phyloP scores from a whole-genome alignment of 192 early-diverging fungal species.

The Radiomyces spectabilis region DNA sequence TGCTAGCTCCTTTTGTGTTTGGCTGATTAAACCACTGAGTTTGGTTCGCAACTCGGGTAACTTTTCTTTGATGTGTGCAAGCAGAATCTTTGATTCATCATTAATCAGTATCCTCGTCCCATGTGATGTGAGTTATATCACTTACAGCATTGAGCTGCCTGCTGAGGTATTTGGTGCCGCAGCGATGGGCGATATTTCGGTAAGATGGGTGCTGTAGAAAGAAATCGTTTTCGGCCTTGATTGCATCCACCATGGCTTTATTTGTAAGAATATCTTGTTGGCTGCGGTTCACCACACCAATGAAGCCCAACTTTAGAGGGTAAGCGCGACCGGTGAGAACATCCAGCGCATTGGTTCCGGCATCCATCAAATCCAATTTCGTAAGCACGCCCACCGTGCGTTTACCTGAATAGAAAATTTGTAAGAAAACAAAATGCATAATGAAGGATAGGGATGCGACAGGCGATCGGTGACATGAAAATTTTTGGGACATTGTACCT shows the following conservation, averaged over 20 bases:
- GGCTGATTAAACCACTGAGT: constrained; percentile 67
- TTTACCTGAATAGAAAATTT: constrained; percentile 22
- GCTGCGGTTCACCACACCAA: constrained; percentile 77
- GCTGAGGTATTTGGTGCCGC: constrained; percentile 63
- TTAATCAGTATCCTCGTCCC: too few relatives aligned
- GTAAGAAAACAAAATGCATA: not conserved
- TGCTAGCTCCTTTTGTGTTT: constrained; percentile 66
- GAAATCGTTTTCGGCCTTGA: constrained; percentile 58
- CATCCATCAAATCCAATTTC: constrained; percentile 83
- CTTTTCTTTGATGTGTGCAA: constrained; percentile 75
- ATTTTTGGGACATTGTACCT: constrained; percentile 23
- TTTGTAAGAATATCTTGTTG: constrained; percentile 69
- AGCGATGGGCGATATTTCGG: constrained; percentile 58
- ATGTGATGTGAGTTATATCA: not conserved
- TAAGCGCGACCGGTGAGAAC: constrained; percentile 70
- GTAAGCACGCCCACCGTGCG: constrained; percentile 77
- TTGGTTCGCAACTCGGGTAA: constrained; percentile 71
- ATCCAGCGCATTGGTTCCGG: constrained; percentile 75
- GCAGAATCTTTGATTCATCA: too few relatives aligned
- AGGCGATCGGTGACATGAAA: not conserved
- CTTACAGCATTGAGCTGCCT: constrained; percentile 57
- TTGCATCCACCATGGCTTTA: constrained; percentile 65
- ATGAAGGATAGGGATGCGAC: not conserved
- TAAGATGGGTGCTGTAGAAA: constrained; percentile 70
- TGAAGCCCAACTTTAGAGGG: constrained; percentile 72